Base-by-base conservation (phyloP, 2,329 filamentous ascomycete species). In the Ophiosphaerella korrae region DNA sequence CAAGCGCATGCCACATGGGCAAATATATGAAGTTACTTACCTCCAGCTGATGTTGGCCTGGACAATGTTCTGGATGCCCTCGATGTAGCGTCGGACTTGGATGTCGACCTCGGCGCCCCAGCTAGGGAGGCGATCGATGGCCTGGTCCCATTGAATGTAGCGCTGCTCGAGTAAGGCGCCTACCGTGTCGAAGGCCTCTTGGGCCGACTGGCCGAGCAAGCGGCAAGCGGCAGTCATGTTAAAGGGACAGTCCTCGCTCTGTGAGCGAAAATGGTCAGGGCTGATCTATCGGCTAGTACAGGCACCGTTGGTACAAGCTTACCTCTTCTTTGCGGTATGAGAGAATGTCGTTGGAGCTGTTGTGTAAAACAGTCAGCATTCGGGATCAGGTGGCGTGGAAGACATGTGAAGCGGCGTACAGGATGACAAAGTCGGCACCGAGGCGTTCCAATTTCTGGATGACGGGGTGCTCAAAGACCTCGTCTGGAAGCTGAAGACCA, bases 271-370 rank as follows among this genome's bases (percentile, higher is more conserved):
- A 23, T 18, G 41, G 31, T 43, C 14, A 43, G 41, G 31, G 31
- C 16, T 43, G 29, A 21, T 13, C 24, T 13, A 21, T 16, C n/a
- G 26, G 24, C 26, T 34, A 23, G 24, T 35, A 43, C 18, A 34
- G 26, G 31, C 16, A 43, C n/a, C 9, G 29, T 33, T 32, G 24
- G 36, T 16, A 7, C 18, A 35, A 29, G n/a, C 29, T 35, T 43
- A 43, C 41, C 41, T 43, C 41, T 43, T 43, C 41, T 43, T 35
- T 43, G 26, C 41, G 41, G 41, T 43, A 43, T 9, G 41, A 43
- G 29, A 43, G 41, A 23, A 43, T 43, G 41, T 43, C 41, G 31
- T 43, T 43, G 16, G 41, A 43, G 14, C 41, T 43, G n/a, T 31
- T 35, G 23, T 26, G 39, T 14, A 41, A n/a, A 9, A 16, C 26